These are phyloP conservation scores for Fonsecaea monophora DNA, from an alignment of 2,329 filamentous ascomycete genomes.

Conservation along the genomic window DNA sequence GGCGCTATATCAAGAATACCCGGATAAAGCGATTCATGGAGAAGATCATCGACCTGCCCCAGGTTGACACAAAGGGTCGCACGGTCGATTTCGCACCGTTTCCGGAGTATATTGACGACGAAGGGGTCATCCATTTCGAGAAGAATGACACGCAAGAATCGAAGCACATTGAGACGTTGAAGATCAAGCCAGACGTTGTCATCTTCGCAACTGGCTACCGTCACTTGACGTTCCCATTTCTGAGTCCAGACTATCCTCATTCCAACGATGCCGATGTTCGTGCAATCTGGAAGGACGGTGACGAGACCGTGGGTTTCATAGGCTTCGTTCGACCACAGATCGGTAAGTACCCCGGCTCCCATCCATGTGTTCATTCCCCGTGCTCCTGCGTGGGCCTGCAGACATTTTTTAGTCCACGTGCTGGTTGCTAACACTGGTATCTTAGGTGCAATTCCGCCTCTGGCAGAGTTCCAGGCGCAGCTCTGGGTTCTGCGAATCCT, in stretches of 20 bases:
- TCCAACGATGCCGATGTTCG: conserved; percentile 20
- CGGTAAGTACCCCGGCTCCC: conserved; percentile 2
- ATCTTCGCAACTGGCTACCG: conserved; percentile 19
- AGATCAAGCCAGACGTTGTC: conserved; percentile 18
- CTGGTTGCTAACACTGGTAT: background rate
- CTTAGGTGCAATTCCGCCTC: conserved; percentile 20
- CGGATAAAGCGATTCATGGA: conserved; percentile 7
- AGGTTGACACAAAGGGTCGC: conserved; percentile 10
- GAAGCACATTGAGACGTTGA: conserved; percentile 15
- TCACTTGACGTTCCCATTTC: conserved; percentile 18
- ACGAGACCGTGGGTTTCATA: conserved; percentile 23
- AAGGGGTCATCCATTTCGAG: conserved; percentile 22
- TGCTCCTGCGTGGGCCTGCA: background rate
- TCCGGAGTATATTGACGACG: conserved; percentile 20
- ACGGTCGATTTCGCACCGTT: conserved; percentile 20
- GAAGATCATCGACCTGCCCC: conserved; percentile 13
- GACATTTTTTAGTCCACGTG: background rate
- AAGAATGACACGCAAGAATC: conserved; percentile 19
- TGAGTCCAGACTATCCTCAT: conserved; percentile 12
- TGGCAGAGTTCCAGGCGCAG: conserved; percentile 23
- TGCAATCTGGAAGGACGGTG: conserved; percentile 16
- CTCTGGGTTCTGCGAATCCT: conserved; percentile 21
- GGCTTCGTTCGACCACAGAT: conserved; percentile 20
- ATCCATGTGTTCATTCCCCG: background rate
- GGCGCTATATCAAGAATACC: conserved; percentile 11